Evolutionary conservation across 257 asterid species (phyloP), one percentile per base, ranked within the genome.

Genomic region (Gardenia jasminoides): DNA sequence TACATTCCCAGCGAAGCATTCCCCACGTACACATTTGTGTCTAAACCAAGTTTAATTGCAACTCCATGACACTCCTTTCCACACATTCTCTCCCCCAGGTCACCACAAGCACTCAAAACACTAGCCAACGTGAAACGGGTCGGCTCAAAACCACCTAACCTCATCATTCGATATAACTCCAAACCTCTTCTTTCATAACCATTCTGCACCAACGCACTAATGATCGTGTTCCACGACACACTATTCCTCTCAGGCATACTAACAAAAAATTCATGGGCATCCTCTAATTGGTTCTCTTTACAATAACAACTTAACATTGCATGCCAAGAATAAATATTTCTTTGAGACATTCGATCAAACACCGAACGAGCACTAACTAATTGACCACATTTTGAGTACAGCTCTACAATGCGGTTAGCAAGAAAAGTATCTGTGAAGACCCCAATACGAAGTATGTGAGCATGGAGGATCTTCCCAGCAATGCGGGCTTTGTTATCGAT

Each of bases 1-100:
- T 91, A 91, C 97, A 92, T 89, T 22, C 89, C 92, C 90, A 92
- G 59, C 86, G 88, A 82, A 48, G 93, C 91, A 82, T 92, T 91
- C 15, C 90, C 93, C 31, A 89, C 96, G 7, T 86, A 91, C 79
- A 86, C 75, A 84, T 91, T 92, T 75, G 43, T 70, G 39, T 83
- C 87, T 17, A 92, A 87, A 78, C 93, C 94, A 19, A 91, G 80
- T 86, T 91, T 91, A 24, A 83, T 76, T 46, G 94, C 96, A 79
- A 82, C 76, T 52, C 84, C 93, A 80, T 91, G 97, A 79, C 92
- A 88, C 85, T 88, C 88, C 80, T 80, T 87, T 73, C 94, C 97
- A 68, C 84, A 85, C 78, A 36, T 83, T 74, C 82, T 67, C 74
- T 83, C 76, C 28, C 93, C 82, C 81, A 86, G 59, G 78, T 84